Conservation (phyloP, 2,329 filamentous ascomycete species). For the Phyllachora maydis region DNA sequence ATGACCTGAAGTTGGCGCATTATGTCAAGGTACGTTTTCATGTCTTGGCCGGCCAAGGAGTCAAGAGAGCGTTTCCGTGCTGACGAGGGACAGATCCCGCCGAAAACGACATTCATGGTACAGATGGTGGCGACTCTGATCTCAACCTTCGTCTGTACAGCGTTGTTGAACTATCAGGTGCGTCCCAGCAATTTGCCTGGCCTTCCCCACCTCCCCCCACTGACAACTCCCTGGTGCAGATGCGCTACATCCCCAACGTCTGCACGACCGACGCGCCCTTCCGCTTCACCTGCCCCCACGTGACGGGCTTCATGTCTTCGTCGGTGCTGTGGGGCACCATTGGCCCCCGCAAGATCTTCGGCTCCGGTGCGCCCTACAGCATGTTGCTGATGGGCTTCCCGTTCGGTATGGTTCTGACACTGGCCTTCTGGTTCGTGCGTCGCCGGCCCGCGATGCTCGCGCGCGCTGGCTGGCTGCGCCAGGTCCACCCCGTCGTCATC, state of each 20-base stretch:
- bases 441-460: not conserved
- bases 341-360: slow-evolving; percentile 27
- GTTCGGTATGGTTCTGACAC: slow-evolving; percentile 20
- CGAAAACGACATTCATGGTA: slow-evolving; percentile 34
- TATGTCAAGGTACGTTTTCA: slow-evolving; percentile 8
- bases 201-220: slow-evolving; percentile 14
- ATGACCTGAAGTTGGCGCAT: slow-evolving; percentile 11
- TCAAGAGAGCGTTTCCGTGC: not conserved
- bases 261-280: slow-evolving; percentile 24
- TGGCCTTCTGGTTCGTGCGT: slow-evolving; percentile 14
- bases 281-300: slow-evolving; percentile 27
- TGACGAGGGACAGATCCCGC: slow-evolving; percentile 20
- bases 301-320: slow-evolving; percentile 35
- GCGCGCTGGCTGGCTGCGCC: slow-evolving; percentile 11
- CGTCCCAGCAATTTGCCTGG: slow-evolving; percentile 6
- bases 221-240: slow-evolving; percentile 19
- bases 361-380: slow-evolving; percentile 23
- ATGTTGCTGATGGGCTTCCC: slow-evolving; percentile 25
- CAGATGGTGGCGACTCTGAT: slow-evolving; percentile 36
- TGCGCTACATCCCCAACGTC: slow-evolving; percentile 24
- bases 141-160: slow-evolving; percentile 27
- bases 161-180: slow-evolving; percentile 24
- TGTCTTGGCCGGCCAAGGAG: slow-evolving; percentile 1
- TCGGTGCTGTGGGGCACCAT: slow-evolving; percentile 33
- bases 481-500: slow-evolving; percentile 25